A percentile compares a stretch with the other conserved stretches of the same genome.
These are phyloP conservation scores for Saprolegnia diclina DNA, from an alignment of 352 stramenopile species.

Conservation along the genomic window DNA sequence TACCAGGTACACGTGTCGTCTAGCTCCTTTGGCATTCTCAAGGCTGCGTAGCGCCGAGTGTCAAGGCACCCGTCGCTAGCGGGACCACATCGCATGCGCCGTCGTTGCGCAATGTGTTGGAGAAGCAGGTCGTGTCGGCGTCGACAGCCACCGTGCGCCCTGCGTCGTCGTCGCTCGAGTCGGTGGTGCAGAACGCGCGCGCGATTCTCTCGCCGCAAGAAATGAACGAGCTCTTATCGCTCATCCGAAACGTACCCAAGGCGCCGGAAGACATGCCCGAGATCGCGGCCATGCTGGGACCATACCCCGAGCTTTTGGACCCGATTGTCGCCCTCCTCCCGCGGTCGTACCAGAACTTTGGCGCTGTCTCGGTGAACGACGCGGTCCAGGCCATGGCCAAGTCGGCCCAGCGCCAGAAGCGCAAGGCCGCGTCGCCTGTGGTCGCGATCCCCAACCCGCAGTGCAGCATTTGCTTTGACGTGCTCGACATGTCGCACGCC, in stretches of 20 bases:
- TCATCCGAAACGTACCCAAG: constrained; percentile 20
- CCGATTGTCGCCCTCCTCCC: constrained; percentile 14
- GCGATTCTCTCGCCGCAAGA: neutral
- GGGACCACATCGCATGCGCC: too few relatives aligned
- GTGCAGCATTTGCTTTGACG: constrained; percentile 81
- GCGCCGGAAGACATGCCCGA: constrained; percentile 7
- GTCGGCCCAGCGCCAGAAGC: neutral
- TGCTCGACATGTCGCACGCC: constrained; percentile 66
- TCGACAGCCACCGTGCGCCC: neutral
- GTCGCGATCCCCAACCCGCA: constrained; percentile 69
- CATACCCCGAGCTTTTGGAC: constrained; percentile 5
- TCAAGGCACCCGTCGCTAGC: too few relatives aligned
- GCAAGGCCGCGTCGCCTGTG: constrained; percentile 28
- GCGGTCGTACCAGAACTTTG: neutral
- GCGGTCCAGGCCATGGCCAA: constrained; percentile 19
- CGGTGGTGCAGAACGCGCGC: constrained; percentile 10
- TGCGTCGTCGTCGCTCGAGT: constrained; percentile 5
- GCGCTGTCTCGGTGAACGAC: constrained; percentile 16
- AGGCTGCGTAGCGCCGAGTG: too few relatives aligned
- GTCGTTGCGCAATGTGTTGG: neutral
- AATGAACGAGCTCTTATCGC: neutral
- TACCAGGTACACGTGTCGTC: too few relatives aligned
- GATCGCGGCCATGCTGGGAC: constrained; percentile 11
- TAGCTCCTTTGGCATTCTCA: too few relatives aligned
- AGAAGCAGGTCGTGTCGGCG: neutral